Evolutionary conservation across 345 rosid genomes (phyloP), one percentile per base, ranked within the genome.

Genomic region (Acer yangbiense): DNA sequence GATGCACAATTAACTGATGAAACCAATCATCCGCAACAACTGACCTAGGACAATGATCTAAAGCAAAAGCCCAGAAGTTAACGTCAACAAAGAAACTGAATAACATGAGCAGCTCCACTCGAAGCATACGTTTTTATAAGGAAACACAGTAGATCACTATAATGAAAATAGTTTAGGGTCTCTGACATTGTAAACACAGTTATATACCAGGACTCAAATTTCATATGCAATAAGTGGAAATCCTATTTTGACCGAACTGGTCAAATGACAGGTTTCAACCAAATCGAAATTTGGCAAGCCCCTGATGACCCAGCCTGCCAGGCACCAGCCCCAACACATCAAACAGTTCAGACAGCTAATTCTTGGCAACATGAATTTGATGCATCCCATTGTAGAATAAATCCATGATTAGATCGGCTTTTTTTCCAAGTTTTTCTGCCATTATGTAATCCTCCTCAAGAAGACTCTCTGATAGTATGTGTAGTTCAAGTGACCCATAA

Each of bases 1-100:
- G 46, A 27, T 75, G 46, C 50, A 64, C 10, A 18, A 46, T 62
- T 44, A 44, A 73, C 41, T 25, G 43, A 74, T 74, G 65, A 68
- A 46, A 50, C 64, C 35, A 62, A 62, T 48, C 29, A 71, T 3
- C 68, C 16, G 48, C 17, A 2, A 69, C 14, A 50, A 69, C 52
- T 68, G 21, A 23, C 29, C 21, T 55, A 2, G 54, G 60, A 63
- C 14, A 44, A 58, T 5, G 9, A 55, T 52, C 43, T 61, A 61
- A 21, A 23, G 23, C 46, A 43, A 21, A 14, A 61, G 48, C 10
- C 75, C 6, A 7, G 39, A 71, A 17, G 25, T 20, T 32, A 11
- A 6, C 20, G 20, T 73, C 29, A 21, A 62, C 9, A 44, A 17
- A 23, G 64, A 60, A 57, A 13, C 23, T n/a, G 27, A 58, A 57